A percentile compares a stretch with the other conserved stretches of the same genome.
phyloP scores from a whole-genome alignment of 2,329 filamentous ascomycete species.

The Capronia americana region DNA sequence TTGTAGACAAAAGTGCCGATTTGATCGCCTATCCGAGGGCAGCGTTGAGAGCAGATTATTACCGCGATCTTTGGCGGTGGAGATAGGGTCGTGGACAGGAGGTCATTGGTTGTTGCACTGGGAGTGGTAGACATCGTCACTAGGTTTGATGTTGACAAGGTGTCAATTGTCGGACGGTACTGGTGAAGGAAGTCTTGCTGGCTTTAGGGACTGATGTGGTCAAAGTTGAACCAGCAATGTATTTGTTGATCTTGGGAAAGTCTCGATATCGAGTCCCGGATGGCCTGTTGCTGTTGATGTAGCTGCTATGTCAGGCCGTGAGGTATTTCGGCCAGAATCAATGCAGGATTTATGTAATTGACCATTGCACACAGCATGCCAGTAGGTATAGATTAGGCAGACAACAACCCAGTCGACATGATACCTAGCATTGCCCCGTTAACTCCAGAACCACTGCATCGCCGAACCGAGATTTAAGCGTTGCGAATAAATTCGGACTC shows the following conservation, averaged over 20 bases:
- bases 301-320: not conserved
- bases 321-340: not conserved
- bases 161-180: not conserved
- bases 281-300: not conserved
- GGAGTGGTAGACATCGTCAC: not conserved
- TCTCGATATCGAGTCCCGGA: not conserved
- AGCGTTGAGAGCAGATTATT: constrained; percentile 47
- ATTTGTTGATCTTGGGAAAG: not conserved
- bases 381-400: not conserved
- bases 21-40: constrained; percentile 46
- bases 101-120: constrained; percentile 3
- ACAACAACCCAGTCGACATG: not conserved
- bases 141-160: not conserved
- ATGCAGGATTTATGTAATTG: not conserved
- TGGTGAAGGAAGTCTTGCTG: not conserved
- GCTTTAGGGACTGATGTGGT: not conserved
- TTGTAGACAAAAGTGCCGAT: constrained; percentile 45
- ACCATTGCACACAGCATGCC: not conserved
- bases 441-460: not conserved
- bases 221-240: not conserved
- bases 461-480: not conserved
- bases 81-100: not conserved
- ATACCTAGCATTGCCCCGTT: not conserved
- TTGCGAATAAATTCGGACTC: not conserved
- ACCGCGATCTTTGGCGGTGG: constrained; percentile 42